A percentile compares a stretch with the other conserved stretches of the same genome.
phyloP scores from a whole-genome alignment of 2,329 filamentous ascomycete genomes.

The Alternaria dauci region DNA sequence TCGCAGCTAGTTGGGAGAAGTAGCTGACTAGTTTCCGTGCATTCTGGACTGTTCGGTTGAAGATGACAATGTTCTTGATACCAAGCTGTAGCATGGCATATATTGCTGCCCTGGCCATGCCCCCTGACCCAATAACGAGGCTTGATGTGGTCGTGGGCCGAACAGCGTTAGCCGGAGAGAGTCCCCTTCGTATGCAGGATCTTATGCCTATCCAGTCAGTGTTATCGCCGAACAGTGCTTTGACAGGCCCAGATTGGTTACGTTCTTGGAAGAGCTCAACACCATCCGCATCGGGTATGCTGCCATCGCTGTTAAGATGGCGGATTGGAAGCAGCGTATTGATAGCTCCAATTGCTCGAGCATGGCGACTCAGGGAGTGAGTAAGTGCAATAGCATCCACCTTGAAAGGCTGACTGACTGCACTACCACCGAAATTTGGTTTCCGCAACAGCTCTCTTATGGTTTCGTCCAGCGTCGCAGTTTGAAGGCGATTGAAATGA shows the following conservation, averaged over 20 bases:
- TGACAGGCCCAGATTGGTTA: conserved; percentile 70
- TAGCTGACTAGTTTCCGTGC: conserved; percentile 72
- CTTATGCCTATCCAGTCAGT: conserved; percentile 83
- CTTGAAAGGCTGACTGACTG: conserved; percentile 76
- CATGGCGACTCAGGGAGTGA: conserved; percentile 73
- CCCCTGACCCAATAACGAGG: conserved; percentile 66
- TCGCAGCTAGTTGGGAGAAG: conserved; percentile 64
- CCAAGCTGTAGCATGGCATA: conserved; percentile 83
- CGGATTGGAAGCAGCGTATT: conserved; percentile 78
- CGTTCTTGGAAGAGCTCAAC: conserved; percentile 62
- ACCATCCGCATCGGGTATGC: conserved; percentile 64
- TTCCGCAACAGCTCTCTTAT: conserved; percentile 69
- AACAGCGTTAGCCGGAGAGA: conserved; percentile 74
- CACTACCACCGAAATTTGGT: conserved; percentile 74
- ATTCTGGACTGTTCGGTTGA: conserved; percentile 72
- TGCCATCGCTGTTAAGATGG: conserved; percentile 63
- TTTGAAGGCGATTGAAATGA: conserved; percentile 69
- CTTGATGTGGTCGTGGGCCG: conserved; percentile 58
- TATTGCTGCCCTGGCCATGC: conserved; percentile 79
- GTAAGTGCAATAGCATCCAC: conserved; percentile 72
- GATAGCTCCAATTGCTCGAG: conserved; percentile 75
- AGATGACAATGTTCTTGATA: conserved; percentile 76
- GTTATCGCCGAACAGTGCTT: conserved; percentile 78
- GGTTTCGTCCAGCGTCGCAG: conserved; percentile 63
- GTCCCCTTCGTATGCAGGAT: conserved; percentile 73